phyloP scores from a whole-genome alignment of 352 stramenopile species.

The Ophiocytium majus region DNA sequence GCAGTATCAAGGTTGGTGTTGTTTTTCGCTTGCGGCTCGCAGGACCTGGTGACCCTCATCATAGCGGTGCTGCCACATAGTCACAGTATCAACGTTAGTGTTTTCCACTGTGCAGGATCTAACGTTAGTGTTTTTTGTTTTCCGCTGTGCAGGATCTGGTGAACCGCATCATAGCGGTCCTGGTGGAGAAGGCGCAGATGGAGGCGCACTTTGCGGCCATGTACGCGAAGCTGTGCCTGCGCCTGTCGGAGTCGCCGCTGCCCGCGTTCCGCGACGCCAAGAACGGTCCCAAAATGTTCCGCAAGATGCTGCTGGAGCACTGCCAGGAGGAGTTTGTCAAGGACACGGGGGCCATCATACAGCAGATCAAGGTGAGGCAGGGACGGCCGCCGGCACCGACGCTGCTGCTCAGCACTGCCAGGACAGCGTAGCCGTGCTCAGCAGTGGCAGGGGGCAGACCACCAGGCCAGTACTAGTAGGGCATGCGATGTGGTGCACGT shows the following conservation, averaged over 20 bases:
- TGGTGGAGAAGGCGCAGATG: slow-evolving; percentile 90
- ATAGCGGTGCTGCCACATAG: too few relatives aligned
- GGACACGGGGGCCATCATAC: slow-evolving; percentile 69
- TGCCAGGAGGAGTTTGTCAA: slow-evolving; percentile 91
- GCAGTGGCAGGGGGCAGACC: too few relatives aligned
- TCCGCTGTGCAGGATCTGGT: slow-evolving; percentile 63
- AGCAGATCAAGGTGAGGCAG: slow-evolving; percentile 29
- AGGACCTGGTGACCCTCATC: too few relatives aligned
- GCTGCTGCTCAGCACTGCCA: too few relatives aligned
- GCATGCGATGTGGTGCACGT: too few relatives aligned
- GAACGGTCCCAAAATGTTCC: slow-evolving; percentile 82
- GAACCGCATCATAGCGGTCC: slow-evolving; percentile 80
- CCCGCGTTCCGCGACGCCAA: slow-evolving; percentile 66
- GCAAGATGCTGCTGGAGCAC: slow-evolving; percentile 81
- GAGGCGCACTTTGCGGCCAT: slow-evolving; percentile 93
- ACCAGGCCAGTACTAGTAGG: too few relatives aligned
- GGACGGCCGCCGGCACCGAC: background rate
- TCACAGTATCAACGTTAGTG: too few relatives aligned
- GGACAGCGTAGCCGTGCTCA: too few relatives aligned
- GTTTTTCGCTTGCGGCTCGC: too few relatives aligned
- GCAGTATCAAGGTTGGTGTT: too few relatives aligned
- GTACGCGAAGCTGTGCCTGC: slow-evolving; percentile 89
- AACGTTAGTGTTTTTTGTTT: too few relatives aligned
- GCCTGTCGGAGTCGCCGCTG: slow-evolving; percentile 79
- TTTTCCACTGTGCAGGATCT: too few relatives aligned